Conservation (phyloP, 225 moss, liverwort and hornwort species). For the Pseudisothecium myosuroides region DNA sequence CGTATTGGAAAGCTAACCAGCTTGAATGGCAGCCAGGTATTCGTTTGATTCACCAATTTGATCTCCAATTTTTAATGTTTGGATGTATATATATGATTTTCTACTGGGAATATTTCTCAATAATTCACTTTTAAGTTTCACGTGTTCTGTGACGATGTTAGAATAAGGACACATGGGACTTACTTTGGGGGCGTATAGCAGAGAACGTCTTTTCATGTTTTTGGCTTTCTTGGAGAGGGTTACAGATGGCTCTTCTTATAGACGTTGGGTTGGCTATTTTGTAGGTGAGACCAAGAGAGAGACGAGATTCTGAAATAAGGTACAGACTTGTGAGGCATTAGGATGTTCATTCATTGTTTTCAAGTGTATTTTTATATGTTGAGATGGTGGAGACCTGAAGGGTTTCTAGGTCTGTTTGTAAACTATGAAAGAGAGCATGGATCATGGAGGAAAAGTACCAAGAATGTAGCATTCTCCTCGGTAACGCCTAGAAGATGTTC, state of each 20-base stretch:
- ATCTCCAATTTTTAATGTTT: neutral
- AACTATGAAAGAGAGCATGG: neutral
- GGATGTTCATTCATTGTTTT: neutral
- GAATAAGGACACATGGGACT: neutral
- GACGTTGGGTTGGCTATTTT: neutral
- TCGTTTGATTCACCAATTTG: neutral
- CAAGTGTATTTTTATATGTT: neutral
- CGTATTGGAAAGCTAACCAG: constrained; percentile 68
- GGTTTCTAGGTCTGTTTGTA: neutral
- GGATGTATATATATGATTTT: neutral
- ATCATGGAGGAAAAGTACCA: neutral
- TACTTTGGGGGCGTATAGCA: neutral
- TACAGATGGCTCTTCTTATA: neutral
- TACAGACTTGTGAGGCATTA: constrained; percentile 4
- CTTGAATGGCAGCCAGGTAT: constrained; percentile 92
- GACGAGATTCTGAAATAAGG: constrained; percentile 97
- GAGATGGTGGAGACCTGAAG: neutral
- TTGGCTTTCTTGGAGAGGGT: neutral
- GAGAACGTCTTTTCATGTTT: neutral
- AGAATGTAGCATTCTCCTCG: neutral
- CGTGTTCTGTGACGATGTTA: neutral
- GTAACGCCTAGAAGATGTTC: neutral
- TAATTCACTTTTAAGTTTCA: neutral
- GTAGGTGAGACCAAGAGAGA: constrained; percentile 88
- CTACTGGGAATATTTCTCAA: neutral